Base-by-base conservation (phyloP, 768 basidiomycete genomes). In the Kondoa subrosea region DNA sequence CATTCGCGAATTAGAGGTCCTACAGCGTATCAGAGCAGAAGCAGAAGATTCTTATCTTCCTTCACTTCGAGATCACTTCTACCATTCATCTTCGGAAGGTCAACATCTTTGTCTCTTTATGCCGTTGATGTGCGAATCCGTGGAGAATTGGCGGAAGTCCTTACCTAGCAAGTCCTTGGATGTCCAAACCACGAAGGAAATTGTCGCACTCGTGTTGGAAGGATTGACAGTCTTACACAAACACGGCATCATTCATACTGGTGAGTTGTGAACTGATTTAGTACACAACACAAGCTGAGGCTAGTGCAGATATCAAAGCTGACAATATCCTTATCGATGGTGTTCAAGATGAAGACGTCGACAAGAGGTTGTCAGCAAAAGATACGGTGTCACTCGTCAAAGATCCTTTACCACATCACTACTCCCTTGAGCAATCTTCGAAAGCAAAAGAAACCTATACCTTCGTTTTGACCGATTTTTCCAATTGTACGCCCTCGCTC, bases 261-360 rank as follows among this genome's bases (percentile, higher is more conserved):
- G 40, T 50, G 21, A 50, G 40, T 21, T 50, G 12, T 50, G 40
- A 8, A 50, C 40, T 21, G 8, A 8, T 50, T 50, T 50, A 50
- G 12, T 50, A 8, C 12, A 50, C 40, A 50, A 21, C 21, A 50
- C 40, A 50, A 50, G 21, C 8, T 50, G 40, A 8, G 40, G n/a
- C n/a, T 50, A 50, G 12, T 8, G 21, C 21, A 50, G 40, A 60
- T 31, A 60, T 25, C 4, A 60, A 60, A 25, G 8, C 58, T 25
- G 58, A 60, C 25, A 60, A 60, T 31, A 25, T 60, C n/a, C 25
- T 60, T 4, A 60, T 60, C 58, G 58, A 60, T 60, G 58, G 14
- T 25, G 58, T 25, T 4, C 14, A 27, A 60, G 25, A 25, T 8
- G 25, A 25, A 15, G 58, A 60, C n/a, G 25, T 26, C 25, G 8